Base-by-base conservation (phyloP, 345 rosid genomes). In the Lumnitzera racemosa region DNA sequence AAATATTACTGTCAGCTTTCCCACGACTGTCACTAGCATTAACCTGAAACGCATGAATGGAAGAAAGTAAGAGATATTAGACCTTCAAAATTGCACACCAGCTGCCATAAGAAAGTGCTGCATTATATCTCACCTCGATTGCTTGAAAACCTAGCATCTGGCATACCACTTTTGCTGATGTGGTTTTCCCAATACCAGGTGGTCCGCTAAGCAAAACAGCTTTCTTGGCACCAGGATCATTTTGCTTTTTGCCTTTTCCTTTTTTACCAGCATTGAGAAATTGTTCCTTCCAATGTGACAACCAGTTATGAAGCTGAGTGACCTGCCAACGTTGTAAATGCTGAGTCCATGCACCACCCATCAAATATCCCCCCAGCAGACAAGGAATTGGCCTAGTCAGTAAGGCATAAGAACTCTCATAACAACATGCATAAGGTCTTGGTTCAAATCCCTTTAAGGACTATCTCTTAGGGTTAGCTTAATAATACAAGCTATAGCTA, bases 1-100 rank as follows among this genome's bases (percentile, higher is more conserved):
- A 61, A 57, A 94, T 88, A 61, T 83, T 83, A 54, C 84, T 55
- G 68, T 86, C 85, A 27, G 99, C 97, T 79, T 94, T 94, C 66
- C 99, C 99, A 46, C 99, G 95, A 72, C 79, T 87, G 68, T 94
- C 99, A 86, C 99, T 94, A 61, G 97, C 99, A 80, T 91, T 91
- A 54, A 91, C 96, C 98, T 91, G 64, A 51, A 53, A 29, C 16
- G 64, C 24, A 61, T 5, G 56, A 7, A 58, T 6, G 53, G n/a
- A 41, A 50, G 17, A 17, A 23, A 11, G 59, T 12, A 16, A 54
- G 54, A 36, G 31, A 65, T 14, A 54, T 49, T 12, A 8, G 25
- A 59, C 50, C 12, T 23, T 25, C 3, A 65, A 36, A 36, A 36
- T 9, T 9, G 43, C 11, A 36, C 43, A 36, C 43, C 57, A 49